Conservation (phyloP, 2,329 filamentous ascomycete genomes). For the Trichoderma afroharzianum region DNA sequence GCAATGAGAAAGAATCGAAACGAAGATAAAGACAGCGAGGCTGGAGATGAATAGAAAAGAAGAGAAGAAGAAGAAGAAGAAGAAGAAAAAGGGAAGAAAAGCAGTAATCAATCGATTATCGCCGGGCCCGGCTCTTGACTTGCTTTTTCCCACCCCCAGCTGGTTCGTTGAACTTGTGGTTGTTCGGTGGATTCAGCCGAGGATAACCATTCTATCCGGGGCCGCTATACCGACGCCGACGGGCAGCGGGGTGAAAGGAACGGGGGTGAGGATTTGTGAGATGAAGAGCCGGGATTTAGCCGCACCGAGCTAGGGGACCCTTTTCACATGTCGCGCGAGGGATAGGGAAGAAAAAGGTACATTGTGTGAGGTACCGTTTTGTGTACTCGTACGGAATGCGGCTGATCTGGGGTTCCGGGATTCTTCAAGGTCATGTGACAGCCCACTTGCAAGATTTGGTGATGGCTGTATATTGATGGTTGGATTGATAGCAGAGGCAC, state of each 20-base stretch:
- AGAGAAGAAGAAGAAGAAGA: neutral
- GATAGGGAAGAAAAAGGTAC: neutral
- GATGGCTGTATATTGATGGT: neutral
- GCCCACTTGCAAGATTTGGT: slow-evolving; percentile 13
- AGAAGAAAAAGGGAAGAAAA: neutral
- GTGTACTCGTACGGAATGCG: slow-evolving; percentile 5
- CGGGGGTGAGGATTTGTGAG: neutral
- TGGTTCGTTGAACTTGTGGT: neutral
- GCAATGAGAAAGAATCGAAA: neutral
- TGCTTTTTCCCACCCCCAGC: neutral
- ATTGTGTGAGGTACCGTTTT: neutral
- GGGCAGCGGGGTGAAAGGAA: neutral
- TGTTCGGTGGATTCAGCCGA: slow-evolving; percentile 20
- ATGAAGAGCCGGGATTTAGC: neutral
- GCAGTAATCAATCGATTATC: neutral
- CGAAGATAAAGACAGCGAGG: neutral
- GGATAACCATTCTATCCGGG: slow-evolving; percentile 22
- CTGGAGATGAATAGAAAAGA: neutral
- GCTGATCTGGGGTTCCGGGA: slow-evolving; percentile 9
- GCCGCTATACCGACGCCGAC: neutral
- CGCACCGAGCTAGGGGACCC: neutral
- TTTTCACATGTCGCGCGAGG: slow-evolving; percentile 13
- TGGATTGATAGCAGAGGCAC: neutral
- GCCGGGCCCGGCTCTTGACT: neutral
- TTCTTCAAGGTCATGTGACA: neutral